Conservation (phyloP, 2,329 filamentous ascomycete genomes). For the Pseudogymnoascus sp. region DNA sequence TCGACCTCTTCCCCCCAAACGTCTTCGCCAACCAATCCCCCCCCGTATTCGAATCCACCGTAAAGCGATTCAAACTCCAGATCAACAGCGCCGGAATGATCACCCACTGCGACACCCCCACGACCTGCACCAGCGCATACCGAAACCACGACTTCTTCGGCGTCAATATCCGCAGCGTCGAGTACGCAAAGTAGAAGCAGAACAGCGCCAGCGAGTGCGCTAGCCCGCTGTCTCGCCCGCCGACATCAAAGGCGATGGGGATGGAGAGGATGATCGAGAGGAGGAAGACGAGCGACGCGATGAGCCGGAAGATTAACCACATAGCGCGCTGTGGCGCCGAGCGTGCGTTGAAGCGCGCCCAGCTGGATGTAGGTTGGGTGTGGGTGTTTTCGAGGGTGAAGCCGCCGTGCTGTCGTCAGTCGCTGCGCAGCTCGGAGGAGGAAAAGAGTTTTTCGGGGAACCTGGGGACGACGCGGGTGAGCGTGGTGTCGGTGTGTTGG, state of each 20-base stretch:
- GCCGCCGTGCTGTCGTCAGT: background rate
- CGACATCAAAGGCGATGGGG: constrained; percentile 95
- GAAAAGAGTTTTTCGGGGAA: background rate
- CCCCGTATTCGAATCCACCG: constrained; percentile 69
- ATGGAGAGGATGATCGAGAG: constrained; percentile 91
- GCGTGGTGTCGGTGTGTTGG: background rate
- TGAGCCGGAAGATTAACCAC: constrained; percentile 67
- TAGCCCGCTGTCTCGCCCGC: constrained; percentile 85
- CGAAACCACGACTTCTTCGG: constrained; percentile 71
- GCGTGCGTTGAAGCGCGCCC: constrained; percentile 38
- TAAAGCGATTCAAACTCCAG: constrained; percentile 93
- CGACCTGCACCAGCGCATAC: constrained; percentile 58
- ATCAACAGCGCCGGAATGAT: constrained; percentile 81
- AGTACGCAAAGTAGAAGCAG: constrained; percentile 85
- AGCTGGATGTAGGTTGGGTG: constrained; percentile 17
- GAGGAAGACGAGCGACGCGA: constrained; percentile 79
- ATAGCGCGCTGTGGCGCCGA: constrained; percentile 50
- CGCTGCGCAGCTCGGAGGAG: background rate
- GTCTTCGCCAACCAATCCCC: constrained; percentile 75
- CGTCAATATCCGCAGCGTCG: constrained; percentile 68
- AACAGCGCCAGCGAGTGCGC: constrained; percentile 88
- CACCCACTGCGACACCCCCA: constrained; percentile 76
- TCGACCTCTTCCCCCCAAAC: constrained; percentile 57
- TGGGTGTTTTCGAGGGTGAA: background rate
- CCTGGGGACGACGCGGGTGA: background rate